Conservation (phyloP, 2,329 filamentous ascomycete species). For the Cyphellophora europaea region DNA sequence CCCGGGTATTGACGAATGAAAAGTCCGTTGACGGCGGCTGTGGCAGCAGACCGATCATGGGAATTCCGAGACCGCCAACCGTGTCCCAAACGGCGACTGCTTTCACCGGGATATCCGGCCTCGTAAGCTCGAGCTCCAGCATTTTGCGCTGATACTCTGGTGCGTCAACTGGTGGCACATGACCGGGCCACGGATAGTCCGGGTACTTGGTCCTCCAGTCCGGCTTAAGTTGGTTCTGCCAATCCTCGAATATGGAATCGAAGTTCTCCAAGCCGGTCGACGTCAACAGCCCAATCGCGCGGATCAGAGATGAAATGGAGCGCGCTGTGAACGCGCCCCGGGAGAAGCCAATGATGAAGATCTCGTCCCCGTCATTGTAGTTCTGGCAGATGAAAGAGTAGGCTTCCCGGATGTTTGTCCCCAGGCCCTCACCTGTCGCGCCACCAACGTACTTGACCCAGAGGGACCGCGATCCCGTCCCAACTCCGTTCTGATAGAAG, state of each 20-base stretch:
- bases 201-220: slow-evolving; percentile 15
- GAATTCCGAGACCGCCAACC: slow-evolving; percentile 24
- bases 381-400: slow-evolving; percentile 25
- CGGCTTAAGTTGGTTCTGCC: slow-evolving; percentile 18
- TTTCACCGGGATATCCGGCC: slow-evolving; percentile 20
- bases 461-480: slow-evolving; percentile 19
- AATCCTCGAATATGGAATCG: slow-evolving; percentile 18
- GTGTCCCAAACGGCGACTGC: slow-evolving; percentile 26
- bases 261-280: slow-evolving; percentile 17
- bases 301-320: slow-evolving; percentile 26
- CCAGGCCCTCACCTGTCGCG: slow-evolving; percentile 17
- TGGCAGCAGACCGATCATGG: slow-evolving; percentile 19
- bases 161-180: slow-evolving; percentile 14
- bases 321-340: slow-evolving; percentile 29
- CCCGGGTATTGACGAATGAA: slow-evolving; percentile 24
- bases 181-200: slow-evolving; percentile 14
- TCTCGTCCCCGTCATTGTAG: slow-evolving; percentile 27
- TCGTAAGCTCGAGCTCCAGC: slow-evolving; percentile 11
- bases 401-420: slow-evolving; percentile 19
- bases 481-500: slow-evolving; percentile 26
- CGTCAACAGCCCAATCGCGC: slow-evolving; percentile 23
- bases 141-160: slow-evolving; percentile 14
- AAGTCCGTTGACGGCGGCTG: slow-evolving; percentile 20
- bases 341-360: slow-evolving; percentile 28
- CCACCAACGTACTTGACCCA: slow-evolving; percentile 22